Conservation (phyloP, 208 protist species). For the Lotmaria passim region DNA sequence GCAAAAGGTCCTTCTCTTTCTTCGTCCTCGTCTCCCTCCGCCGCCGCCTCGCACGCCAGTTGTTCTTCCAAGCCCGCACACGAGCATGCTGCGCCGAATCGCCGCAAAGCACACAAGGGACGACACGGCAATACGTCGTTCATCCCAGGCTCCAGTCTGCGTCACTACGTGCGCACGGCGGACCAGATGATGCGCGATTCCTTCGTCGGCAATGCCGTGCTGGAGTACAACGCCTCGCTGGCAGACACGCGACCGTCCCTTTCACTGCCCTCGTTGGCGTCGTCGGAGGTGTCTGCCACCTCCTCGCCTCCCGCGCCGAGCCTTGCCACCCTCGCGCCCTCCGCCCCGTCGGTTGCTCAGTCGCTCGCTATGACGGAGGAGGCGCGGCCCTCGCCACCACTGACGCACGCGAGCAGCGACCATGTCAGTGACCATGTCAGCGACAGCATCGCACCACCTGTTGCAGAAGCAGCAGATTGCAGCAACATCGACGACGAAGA, state of each 20-base stretch:
- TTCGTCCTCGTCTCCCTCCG: background rate
- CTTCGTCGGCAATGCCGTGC: slow-evolving; percentile 28
- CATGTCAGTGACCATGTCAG: background rate
- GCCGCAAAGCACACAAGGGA: too few species aligned
- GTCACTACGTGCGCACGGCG: slow-evolving; percentile 37
- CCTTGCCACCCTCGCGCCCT: slow-evolving; percentile 19
- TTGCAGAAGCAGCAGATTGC: background rate
- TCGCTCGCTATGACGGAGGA: background rate
- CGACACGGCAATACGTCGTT: background rate
- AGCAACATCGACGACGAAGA: background rate
- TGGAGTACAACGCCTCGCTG: slow-evolving; percentile 28
- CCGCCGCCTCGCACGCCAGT: background rate
- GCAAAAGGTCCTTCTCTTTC: background rate
- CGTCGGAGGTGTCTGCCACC: background rate
- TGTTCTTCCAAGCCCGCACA: background rate
- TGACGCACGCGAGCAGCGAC: background rate
- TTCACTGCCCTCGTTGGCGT: background rate
- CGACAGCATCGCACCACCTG: too few species aligned
- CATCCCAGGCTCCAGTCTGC: slow-evolving; percentile 34
- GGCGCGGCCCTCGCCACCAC: background rate
- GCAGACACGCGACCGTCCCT: background rate
- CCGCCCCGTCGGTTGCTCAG: background rate
- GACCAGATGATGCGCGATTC: slow-evolving; percentile 40
- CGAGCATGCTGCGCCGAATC: too few species aligned
- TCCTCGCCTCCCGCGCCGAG: slow-evolving; percentile 16